phyloP scores from a whole-genome alignment of 305 asterid species.

The Vinca major region DNA sequence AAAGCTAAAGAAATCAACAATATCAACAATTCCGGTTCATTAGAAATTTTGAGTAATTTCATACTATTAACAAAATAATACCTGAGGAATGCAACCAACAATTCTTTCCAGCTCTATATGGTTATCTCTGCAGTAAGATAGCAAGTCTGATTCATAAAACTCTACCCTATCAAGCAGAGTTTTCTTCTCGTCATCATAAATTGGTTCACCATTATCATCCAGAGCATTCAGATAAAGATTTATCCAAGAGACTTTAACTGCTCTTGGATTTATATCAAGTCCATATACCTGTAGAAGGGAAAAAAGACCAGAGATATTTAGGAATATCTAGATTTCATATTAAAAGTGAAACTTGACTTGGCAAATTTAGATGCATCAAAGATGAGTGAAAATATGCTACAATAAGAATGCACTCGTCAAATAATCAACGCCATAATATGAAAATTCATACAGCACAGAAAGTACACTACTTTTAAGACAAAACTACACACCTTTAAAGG shows the following conservation, averaged over 20 bases:
- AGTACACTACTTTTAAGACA: neutral
- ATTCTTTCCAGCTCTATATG: slow-evolving; percentile 86
- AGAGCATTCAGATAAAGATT: slow-evolving; percentile 89
- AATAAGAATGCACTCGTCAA: neutral
- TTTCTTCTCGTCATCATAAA: slow-evolving; percentile 74
- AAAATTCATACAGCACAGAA: neutral
- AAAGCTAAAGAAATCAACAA: neutral
- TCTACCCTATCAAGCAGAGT: slow-evolving; percentile 89
- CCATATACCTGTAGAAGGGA: slow-evolving; percentile 71
- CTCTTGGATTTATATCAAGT: slow-evolving; percentile 98
- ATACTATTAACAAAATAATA: slow-evolving; percentile 17
- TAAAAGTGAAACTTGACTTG: neutral
- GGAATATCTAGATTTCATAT: slow-evolving; percentile 9
- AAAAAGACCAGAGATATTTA: slow-evolving; percentile 17
- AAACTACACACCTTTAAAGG: slow-evolving; percentile 57
- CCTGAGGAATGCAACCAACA: slow-evolving; percentile 99
- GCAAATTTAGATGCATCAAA: neutral
- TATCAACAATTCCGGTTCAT: neutral
- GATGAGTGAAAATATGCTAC: neutral
- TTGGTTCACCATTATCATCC: slow-evolving; percentile 80
- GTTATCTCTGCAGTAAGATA: slow-evolving; percentile 82
- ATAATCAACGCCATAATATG: neutral
- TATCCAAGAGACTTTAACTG: slow-evolving; percentile 92
- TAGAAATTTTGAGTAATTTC: slow-evolving; percentile 1
- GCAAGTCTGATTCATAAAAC: slow-evolving; percentile 89